Percentiles rank a stretch among this genome's conserved stretches.
These are phyloP conservation scores for Pleurotus ostreatus DNA, from an alignment of 768 basidiomycete species.

Conservation along the genomic window DNA sequence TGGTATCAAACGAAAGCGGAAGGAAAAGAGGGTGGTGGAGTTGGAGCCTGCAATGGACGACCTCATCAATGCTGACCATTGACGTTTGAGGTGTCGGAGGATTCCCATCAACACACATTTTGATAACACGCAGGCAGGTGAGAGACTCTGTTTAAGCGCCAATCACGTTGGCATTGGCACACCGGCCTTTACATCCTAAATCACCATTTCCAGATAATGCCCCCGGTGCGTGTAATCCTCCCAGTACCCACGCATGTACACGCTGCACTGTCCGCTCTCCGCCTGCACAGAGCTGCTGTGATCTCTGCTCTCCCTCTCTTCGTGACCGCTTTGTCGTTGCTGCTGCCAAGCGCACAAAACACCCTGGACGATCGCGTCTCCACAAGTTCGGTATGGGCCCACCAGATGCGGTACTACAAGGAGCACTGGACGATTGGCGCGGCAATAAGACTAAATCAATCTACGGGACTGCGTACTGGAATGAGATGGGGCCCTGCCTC, in stretches of 20 bases:
- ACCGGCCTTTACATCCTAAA: background rate
- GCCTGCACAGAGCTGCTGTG: background rate
- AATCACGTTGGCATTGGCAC: too few relatives aligned
- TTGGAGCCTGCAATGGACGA: conserved; percentile 14
- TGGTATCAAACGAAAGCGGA: background rate
- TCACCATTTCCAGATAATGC: background rate
- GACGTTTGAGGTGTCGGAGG: conserved; percentile 12
- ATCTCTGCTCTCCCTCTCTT: background rate
- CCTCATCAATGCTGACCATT: conserved; percentile 16
- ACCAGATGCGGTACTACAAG: conserved; percentile 4
- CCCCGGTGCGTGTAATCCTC: background rate
- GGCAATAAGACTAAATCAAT: background rate
- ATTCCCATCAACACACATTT: conserved; percentile 9
- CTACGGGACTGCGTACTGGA: conserved; percentile 1
- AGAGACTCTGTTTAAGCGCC: background rate
- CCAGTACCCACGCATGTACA: background rate
- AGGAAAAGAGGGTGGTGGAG: background rate
- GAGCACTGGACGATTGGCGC: conserved; percentile 14
- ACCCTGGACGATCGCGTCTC: background rate
- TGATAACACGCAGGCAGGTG: conserved; percentile 10
- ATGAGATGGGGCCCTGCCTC: conserved; percentile 14
- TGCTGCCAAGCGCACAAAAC: background rate
- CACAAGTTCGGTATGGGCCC: background rate
- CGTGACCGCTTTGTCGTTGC: background rate
- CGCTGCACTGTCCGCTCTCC: background rate